Evolutionary conservation across 768 basidiomycete species (phyloP), one percentile per base, ranked within the genome.

Genomic region (Paxillus ammoniavirescens): DNA sequence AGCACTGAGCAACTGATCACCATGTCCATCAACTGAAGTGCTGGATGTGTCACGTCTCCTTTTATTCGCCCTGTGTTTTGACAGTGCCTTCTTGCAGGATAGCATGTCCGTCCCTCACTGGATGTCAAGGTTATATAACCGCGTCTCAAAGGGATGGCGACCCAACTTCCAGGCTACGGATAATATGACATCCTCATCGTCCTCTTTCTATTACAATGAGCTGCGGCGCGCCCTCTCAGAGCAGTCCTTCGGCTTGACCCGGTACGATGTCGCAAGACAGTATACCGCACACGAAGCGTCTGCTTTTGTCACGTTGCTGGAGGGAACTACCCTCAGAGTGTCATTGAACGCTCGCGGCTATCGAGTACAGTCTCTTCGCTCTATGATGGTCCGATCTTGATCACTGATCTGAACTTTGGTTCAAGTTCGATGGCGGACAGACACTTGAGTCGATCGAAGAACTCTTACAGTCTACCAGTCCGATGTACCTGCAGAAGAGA

Each of bases 361-460:
- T 63, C 77, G 70, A 65, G 86, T 85, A 62, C 64, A 72, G 61
- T 18, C 23, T 17, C 41, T 43, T 45, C 45, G 17, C 17, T 38
- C 31, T 35, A 36, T n/a, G 36, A 15, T 48, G 10, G 14, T 38
- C 17, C 50, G 26, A 12, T n/a, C n/a, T 6, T 43, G 47, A 47
- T 54, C 33, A 40, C 56, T 60, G 46, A 65, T 47, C 42, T 30
- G 30, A 53, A 12, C 44, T 59, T 49, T 50, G 53, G 58, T 52
- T 53, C 47, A 49, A 68, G 70, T 31, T 61, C 33, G 65, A 67
- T 38, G 61, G 28, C 31, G 65, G 67, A 42, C 55, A 59, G 53
- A 66, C 68, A 8, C 82, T 79, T 52, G 87, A 90, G 67, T 79
- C 77, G 17, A 62, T 88, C 17, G 87, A 88, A 46, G 74, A 72